These are phyloP conservation scores for Euclidium syriacum DNA, from an alignment of 345 rosid genomes.

Conservation along the genomic window DNA sequence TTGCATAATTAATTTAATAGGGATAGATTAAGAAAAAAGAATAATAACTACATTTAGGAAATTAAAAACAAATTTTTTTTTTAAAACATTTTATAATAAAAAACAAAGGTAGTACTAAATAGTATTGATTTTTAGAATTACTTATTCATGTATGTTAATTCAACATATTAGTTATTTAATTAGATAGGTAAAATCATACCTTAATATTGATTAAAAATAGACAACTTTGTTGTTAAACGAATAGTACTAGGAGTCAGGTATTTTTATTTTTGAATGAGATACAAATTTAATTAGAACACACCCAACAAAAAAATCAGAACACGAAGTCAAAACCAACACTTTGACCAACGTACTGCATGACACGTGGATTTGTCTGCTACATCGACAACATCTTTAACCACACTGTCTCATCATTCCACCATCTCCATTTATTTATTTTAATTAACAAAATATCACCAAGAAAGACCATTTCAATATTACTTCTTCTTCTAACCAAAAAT, in stretches of 20 bases:
- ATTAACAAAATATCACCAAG: slow-evolving; percentile 7
- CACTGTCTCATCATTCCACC: slow-evolving; percentile 36
- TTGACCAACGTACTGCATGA: slow-evolving; percentile 21
- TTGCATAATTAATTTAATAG: too few relatives aligned
- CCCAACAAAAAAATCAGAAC: slow-evolving; percentile 30
- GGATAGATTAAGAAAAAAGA: too few relatives aligned
- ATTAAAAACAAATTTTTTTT: too few relatives aligned
- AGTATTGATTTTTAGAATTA: too few relatives aligned
- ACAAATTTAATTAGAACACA: slow-evolving; percentile 22
- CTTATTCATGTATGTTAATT: background rate
- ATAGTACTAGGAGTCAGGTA: slow-evolving; percentile 20
- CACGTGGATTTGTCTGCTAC: slow-evolving; percentile 33
- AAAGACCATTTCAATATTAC: slow-evolving; percentile 11
- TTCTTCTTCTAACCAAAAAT: slow-evolving; percentile 9
- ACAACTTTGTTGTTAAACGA: background rate
- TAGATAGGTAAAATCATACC: background rate
- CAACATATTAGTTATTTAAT: background rate
- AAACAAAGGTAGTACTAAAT: too few relatives aligned
- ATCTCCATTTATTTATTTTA: background rate
- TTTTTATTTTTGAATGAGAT: background rate
- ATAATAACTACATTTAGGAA: too few relatives aligned
- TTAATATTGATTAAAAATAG: background rate
- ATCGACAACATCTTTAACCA: slow-evolving; percentile 29
- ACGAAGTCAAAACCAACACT: slow-evolving; percentile 31
- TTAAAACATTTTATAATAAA: too few relatives aligned